Conservation (phyloP, 2,329 filamentous ascomycete species). For the Calonectria honghensis region DNA sequence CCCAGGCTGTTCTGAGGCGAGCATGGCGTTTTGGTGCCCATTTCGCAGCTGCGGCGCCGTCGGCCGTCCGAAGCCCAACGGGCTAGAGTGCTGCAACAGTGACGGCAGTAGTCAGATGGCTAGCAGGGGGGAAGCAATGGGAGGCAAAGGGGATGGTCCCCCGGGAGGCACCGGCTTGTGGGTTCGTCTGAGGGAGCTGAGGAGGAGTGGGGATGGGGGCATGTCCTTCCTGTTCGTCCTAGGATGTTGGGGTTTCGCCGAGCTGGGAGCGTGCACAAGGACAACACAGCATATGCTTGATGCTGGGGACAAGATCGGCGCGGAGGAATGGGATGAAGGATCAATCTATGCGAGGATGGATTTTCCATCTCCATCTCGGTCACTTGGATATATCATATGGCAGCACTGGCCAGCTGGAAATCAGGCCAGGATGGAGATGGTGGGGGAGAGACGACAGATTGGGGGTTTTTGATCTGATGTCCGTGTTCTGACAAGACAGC, state of each 20-base stretch:
- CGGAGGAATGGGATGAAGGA: constrained; percentile 17
- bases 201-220: constrained; percentile 27
- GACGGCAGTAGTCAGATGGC: constrained; percentile 19
- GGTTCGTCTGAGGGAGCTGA: constrained; percentile 17
- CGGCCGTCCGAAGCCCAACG: constrained; percentile 5
- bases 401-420: constrained; percentile 19
- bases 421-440: constrained; percentile 31
- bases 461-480: constrained; percentile 32
- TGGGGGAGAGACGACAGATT: constrained; percentile 25
- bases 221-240: constrained; percentile 18
- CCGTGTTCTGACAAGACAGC: not conserved
- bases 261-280: constrained; percentile 20
- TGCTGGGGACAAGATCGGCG: constrained; percentile 27
- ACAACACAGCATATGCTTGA: constrained; percentile 3
- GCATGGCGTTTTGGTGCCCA: not conserved
- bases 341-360: constrained; percentile 11
- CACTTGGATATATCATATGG: constrained; percentile 24
- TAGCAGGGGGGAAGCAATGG: not conserved
- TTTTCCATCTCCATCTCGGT: constrained; percentile 12
- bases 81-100: constrained; percentile 22
- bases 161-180: constrained; percentile 33
- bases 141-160: not conserved
- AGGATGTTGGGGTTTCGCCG: constrained; percentile 4
- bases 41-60: not conserved
- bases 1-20: constrained; percentile 1